Evolutionary conservation across 2,329 filamentous ascomycete species (phyloP).

Genomic region (Fusarium sp.): DNA sequence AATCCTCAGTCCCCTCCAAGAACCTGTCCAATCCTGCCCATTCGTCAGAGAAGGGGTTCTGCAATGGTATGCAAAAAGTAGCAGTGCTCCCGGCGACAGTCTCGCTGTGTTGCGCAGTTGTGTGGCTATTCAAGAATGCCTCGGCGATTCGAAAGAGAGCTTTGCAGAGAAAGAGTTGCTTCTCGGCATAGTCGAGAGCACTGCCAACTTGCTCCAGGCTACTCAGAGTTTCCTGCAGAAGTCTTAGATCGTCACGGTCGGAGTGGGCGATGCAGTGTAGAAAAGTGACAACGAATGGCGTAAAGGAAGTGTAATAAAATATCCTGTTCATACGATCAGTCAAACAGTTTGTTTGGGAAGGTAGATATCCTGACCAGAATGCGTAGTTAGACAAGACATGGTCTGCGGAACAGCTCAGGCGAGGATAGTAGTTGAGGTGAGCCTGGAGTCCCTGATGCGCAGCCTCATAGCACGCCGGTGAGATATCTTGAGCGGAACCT

Average conservation of each 20-base stretch:
- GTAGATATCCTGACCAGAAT: background rate
- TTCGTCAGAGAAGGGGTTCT: background rate
- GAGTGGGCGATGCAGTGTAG: background rate
- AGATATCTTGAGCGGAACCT: background rate
- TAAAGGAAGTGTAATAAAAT: background rate
- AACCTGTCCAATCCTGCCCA: background rate
- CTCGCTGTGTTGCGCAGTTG: background rate
- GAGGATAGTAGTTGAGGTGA: background rate
- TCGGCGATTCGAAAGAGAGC: background rate
- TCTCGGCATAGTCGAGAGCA: background rate
- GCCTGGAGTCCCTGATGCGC: background rate
- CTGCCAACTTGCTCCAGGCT: background rate
- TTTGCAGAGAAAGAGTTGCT: background rate
- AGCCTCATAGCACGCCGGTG: background rate
- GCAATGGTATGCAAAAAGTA: background rate
- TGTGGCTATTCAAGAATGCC: background rate
- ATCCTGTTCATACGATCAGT: background rate
- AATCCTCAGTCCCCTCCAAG: background rate
- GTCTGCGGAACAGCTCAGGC: background rate
- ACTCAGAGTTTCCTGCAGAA: background rate
- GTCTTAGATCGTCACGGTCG: background rate
- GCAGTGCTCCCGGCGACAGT: background rate
- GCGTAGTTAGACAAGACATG: background rate
- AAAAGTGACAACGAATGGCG: background rate
- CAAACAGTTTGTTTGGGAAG: no score